Evolutionary conservation across 2,329 filamentous ascomycete genomes (phyloP), one percentile per base, ranked within the genome.

Genomic region (Endothia cerciana): DNA sequence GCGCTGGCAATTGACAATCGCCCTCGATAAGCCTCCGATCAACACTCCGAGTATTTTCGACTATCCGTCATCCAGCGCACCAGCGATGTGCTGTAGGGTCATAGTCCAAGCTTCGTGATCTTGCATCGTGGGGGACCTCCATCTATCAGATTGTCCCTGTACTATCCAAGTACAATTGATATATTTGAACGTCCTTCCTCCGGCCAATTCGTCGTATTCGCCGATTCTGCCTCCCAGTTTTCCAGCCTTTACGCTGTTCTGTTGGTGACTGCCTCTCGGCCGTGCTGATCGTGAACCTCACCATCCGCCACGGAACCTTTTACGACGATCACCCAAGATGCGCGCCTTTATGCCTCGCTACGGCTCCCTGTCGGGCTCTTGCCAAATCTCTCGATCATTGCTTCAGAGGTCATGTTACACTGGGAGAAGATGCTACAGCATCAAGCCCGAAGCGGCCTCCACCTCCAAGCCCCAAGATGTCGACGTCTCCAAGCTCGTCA

Each of bases 401-500:
- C 62, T 71, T n/a, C 71, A 74, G 43, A 66, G 64, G 40, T 70
- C 76, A 65, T 74, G 73, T 70, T 75, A 74, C 45, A 69, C 74
- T 28, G 74, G 78, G 53, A 75, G 76, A 47, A 79, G 82, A 71
- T 71, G 71, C 72, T 88, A 85, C 75, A 88, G 85, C 78, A 81
- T 84, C 74, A 78, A 82, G 74, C 82, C 82, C 67, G 77, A 80
- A 66, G 80, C 81, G 8, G 82, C 83, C 2, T 83, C 83, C 1
- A 71, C 77, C 22, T 72, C 83, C 13, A 85, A 86, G 75, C 85
- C 89, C 40, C 83, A 86, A 64, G 88, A 87, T 64, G 86, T 98
- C 70, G 92, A 98, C 77, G 81, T 90, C n/a, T 85, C 88, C 47
- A 90, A 90, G 78, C 87, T 98, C 67, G 82, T 84, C 59, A 84